Evolutionary conservation across 352 stramenopile species (phyloP).

Genomic region (Blastocystis sp.): DNA sequence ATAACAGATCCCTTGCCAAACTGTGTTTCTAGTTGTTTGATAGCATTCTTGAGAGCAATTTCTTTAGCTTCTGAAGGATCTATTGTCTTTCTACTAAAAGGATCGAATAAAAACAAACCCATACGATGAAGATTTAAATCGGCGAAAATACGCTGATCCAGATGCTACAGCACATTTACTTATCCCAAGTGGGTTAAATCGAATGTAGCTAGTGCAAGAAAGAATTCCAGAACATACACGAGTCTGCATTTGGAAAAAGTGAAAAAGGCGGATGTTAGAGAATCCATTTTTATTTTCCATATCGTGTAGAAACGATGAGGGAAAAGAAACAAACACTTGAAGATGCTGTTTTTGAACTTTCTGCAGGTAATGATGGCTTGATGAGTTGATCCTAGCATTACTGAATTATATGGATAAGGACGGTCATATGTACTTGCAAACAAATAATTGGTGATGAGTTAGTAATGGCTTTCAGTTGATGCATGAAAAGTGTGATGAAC

Average conservation of each 20-base stretch:
- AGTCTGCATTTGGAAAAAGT: no score
- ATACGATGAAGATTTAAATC: not conserved
- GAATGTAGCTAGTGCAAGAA: no score
- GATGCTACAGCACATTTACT: no score
- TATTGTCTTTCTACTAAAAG: not conserved
- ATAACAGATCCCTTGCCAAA: constrained; percentile 84
- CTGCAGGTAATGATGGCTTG: no score
- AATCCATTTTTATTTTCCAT: no score
- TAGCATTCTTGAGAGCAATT: constrained; percentile 67
- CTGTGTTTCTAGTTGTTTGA: constrained; percentile 68
- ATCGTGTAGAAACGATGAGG: no score
- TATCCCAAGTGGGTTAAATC: no score
- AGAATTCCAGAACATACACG: no score
- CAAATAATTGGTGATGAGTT: not conserved
- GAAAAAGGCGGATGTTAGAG: no score
- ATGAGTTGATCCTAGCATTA: not conserved
- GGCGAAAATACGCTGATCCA: not conserved
- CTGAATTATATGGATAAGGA: not conserved
- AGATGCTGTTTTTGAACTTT: no score
- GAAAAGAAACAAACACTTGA: no score
- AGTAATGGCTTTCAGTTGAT: not conserved
- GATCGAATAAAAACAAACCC: not conserved
- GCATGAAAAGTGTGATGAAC: not conserved
- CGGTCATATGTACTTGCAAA: not conserved
- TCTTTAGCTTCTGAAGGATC: constrained; percentile 21